Conservation (phyloP, 2,329 filamentous ascomycete species). For the Botrytis aclada region DNA sequence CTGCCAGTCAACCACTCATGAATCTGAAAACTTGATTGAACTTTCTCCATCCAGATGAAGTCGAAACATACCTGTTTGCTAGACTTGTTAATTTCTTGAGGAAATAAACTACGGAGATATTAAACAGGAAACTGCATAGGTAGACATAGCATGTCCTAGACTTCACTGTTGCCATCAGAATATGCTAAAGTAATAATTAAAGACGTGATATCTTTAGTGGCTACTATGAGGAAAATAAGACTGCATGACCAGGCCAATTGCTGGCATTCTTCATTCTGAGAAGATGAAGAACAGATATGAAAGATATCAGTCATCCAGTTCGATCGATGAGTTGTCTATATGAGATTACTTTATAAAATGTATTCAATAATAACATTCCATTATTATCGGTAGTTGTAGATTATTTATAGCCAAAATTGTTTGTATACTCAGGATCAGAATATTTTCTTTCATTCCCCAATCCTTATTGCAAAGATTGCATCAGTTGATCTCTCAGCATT, state of each 20-base stretch:
- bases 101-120: neutral
- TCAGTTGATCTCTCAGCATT: neutral
- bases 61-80: rapidly evolving
- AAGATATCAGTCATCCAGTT: neutral
- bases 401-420: neutral
- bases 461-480: neutral
- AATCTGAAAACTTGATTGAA: neutral
- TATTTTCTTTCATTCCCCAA: neutral
- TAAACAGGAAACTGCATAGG: neutral
- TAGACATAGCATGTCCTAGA: neutral
- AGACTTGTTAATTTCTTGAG: neutral
- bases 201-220: rapidly evolving
- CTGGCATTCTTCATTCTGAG: neutral
- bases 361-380: neutral
- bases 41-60: rapidly evolving
- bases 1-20: neutral
- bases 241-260: rapidly evolving
- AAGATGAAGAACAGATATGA: neutral
- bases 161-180: neutral
- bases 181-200: neutral
- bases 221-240: neutral
- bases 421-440: neutral
- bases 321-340: neutral
- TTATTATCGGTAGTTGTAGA: neutral
- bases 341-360: neutral